Conservation (phyloP, 2,329 filamentous ascomycete species). For the Fusarium camptoceras region DNA sequence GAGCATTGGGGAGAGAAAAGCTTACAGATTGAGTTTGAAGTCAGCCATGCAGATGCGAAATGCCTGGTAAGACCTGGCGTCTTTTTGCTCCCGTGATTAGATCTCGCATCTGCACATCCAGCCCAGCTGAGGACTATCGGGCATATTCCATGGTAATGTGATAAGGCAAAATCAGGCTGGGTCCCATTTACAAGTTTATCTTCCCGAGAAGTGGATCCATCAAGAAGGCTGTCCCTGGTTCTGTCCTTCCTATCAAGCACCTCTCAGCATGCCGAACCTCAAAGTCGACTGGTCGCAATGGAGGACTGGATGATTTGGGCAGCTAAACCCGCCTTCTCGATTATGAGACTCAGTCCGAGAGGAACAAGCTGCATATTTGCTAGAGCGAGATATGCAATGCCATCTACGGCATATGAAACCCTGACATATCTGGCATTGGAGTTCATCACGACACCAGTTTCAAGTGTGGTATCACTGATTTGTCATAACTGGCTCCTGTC, state of each 20-base stretch:
- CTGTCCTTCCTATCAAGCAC: background rate
- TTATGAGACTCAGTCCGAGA: conserved; percentile 4
- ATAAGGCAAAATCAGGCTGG: conserved; percentile 1
- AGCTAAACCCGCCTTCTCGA: conserved; percentile 11
- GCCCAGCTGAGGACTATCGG: background rate
- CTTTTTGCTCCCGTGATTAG: background rate
- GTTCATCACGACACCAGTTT: conserved; percentile 10
- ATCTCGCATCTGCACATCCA: background rate
- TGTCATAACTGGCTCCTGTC: conserved; percentile 9
- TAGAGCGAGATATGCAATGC: conserved; percentile 31
- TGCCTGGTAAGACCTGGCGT: no score
- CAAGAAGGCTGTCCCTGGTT: background rate
- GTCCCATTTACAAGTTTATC: background rate
- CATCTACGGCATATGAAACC: conserved; percentile 37
- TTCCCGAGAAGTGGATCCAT: background rate
- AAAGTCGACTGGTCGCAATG: conserved; percentile 6
- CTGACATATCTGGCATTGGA: conserved; percentile 42
- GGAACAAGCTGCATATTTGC: conserved; percentile 1
- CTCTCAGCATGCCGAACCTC: background rate
- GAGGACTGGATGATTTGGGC: conserved; percentile 24
- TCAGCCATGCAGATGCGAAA: background rate
- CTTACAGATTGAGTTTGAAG: background rate
- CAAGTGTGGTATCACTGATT: background rate
- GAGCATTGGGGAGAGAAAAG: background rate
- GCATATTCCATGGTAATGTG: background rate